Conservation (phyloP, 108 stramenopile species). For the Skeletonema marinoi region DNA sequence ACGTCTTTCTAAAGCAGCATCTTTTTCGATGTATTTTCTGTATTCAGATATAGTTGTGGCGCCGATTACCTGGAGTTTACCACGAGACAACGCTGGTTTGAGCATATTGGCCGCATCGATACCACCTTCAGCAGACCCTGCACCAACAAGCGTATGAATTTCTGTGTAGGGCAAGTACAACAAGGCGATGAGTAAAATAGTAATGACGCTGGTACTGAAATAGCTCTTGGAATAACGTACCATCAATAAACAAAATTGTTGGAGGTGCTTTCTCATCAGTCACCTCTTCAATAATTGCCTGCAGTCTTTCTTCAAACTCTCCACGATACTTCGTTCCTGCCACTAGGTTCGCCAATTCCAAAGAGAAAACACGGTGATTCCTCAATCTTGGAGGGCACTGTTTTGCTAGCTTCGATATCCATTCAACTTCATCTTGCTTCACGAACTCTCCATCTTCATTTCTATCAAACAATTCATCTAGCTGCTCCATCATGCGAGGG, state of each 20-base stretch:
- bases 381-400: constrained; percentile 73
- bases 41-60: constrained; percentile 98
- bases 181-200: background rate
- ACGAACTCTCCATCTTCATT: constrained; percentile 49
- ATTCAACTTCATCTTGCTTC: constrained; percentile 36
- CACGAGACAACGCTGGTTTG: constrained; percentile 97
- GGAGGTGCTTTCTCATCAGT: constrained; percentile 90
- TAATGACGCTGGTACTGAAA: background rate
- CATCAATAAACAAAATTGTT: constrained; percentile 98
- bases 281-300: constrained; percentile 98
- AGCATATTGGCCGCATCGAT: constrained; percentile 99
- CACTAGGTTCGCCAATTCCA: constrained; percentile 97
- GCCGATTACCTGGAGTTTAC: constrained; percentile 96
- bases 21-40: constrained; percentile 96
- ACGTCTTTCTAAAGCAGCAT: constrained; percentile 97
- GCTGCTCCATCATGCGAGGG: constrained; percentile 65
- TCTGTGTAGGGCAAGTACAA: constrained; percentile 13
- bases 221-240: background rate
- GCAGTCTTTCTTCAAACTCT: constrained; percentile 99
- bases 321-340: constrained; percentile 99
- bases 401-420: constrained; percentile 63
- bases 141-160: constrained; percentile 98
- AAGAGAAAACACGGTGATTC: constrained; percentile 78
- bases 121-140: constrained; percentile 87
- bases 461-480: constrained; percentile 54